Percentiles rank a stretch among this genome's conserved stretches.
These are phyloP conservation scores for Termitomyces sp. DNA, from an alignment of 768 basidiomycete species.

Conservation along the genomic window DNA sequence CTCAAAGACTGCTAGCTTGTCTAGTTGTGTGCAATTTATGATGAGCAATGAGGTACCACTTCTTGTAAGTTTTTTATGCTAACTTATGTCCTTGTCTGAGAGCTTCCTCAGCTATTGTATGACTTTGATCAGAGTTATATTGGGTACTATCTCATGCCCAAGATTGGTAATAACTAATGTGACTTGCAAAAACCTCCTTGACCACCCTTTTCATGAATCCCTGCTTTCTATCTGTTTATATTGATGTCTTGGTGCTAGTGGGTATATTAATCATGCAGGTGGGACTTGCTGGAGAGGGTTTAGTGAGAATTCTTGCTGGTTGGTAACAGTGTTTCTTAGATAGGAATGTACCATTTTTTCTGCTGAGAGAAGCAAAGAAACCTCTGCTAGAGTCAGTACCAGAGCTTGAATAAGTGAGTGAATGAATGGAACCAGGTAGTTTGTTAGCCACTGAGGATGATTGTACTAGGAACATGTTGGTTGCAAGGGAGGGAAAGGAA, in stretches of 20 bases:
- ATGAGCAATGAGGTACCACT: no score
- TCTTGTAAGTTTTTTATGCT: no score
- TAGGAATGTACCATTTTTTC: conserved; percentile 54
- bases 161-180: no score
- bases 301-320: conserved; percentile 21
- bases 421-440: conserved; percentile 51
- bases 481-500: conserved; percentile 73
- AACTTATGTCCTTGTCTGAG: no score
- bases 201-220: no score
- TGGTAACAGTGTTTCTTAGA: conserved; percentile 24
- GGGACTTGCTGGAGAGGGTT: conserved; percentile 19
- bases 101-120: no score
- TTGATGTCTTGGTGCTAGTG: conserved; percentile 30
- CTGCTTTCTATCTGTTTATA: no score
- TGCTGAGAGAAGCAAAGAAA: conserved; percentile 74
- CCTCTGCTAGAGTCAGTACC: conserved; percentile 43
- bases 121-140: no score
- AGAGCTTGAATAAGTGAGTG: conserved; percentile 39
- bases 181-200: no score
- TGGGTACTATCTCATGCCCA: no score
- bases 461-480: conserved; percentile 27
- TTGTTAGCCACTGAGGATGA: conserved; percentile 32
- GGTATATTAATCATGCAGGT: conserved; percentile 32
- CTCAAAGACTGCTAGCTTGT: no score
- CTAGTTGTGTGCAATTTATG: no score